A percentile compares a stretch with the other conserved stretches of the same genome.
phyloP scores from a whole-genome alignment of 768 basidiomycete genomes.

The Ephemerocybe angulata region DNA sequence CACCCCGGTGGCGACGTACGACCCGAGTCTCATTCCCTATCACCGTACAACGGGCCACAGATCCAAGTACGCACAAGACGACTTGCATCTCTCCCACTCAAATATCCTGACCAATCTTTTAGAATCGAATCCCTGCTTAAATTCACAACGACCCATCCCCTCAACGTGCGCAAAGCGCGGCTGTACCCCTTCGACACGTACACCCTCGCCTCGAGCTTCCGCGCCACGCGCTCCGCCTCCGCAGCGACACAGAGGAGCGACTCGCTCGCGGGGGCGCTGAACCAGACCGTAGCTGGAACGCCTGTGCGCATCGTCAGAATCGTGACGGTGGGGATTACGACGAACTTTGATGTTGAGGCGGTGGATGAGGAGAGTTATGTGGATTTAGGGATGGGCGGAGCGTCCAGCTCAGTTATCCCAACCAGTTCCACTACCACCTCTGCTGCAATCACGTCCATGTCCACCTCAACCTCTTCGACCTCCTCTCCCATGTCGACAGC shows the following conservation, averaged over 20 bases:
- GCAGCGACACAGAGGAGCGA: no score
- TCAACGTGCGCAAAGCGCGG: conserved; percentile 51
- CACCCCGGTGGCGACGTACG: conserved; percentile 38
- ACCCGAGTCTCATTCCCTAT: conserved; percentile 46
- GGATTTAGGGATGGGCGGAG: no score
- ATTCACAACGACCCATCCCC: conserved; percentile 54
- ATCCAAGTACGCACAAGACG: conserved; percentile 32
- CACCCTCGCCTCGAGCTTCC: conserved; percentile 44
- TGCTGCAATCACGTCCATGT: neutral
- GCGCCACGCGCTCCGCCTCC: conserved; percentile 18
- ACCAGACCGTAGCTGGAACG: conserved; percentile 20
- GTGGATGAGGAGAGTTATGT: conserved; percentile 38
- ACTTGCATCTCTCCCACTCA: neutral
- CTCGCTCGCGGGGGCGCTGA: neutral
- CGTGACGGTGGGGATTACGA: conserved; percentile 40
- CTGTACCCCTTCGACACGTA: conserved; percentile 60
- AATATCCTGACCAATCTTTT: neutral
- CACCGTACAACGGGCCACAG: conserved; percentile 37
- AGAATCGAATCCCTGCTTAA: conserved; percentile 55
- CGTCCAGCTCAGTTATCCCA: no score
- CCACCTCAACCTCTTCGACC: neutral
- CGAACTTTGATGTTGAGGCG: conserved; percentile 43
- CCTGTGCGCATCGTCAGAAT: conserved; percentile 42
- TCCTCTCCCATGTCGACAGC: neutral
- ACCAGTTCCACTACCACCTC: neutral